Base-by-base conservation (phyloP, 371 early-diverging fungal species). In the Zychaea mexicana region DNA sequence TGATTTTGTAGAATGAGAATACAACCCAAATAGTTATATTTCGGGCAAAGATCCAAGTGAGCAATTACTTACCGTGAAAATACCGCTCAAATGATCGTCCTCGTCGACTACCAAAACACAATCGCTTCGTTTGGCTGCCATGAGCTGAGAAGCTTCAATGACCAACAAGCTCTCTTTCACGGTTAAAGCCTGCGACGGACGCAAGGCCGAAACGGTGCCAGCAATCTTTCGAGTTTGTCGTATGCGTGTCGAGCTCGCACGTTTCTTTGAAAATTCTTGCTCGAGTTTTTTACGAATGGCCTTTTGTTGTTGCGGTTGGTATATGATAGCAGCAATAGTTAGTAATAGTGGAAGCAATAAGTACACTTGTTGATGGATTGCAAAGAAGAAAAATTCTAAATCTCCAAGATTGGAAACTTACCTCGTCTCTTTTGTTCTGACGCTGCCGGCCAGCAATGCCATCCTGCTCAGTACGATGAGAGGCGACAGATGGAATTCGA, bases 121-220 rank as follows among this genome's bases (percentile, higher is more conserved):
- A 73, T 98, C 99, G 24, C 94, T 91, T 39, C 97, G 83, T 82
- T 96, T 97, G 38, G 98, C 98, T 38, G 99, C 97, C 99, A 98
- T 98, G 56, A 96, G 83, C 80, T 95, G 97, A 28, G 98, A 94
- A 0, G 96, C 99, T 70, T 97, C 96, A 52, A 93, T 89, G 52
- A 97, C 94, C 42, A 92, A 79, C 54, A 95, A 90, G 27, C 86
- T 89, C 63, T 97, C 95, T 55, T 89, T 85, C 38, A 96, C 92
- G n/a, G 96, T 97, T 67, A 98, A 79, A 19, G 98, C 96, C 33
- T 91, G 90, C 1, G 92, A 87, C 28, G 92, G 97, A 30, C 91
- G 86, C 46, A 98, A 85, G n/a, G 96, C 91, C 19, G 95, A 91
- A 27, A 98, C 98, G 0, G 98, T 96, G 42, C 95, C 92, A 30